Conservation (phyloP, 2,329 filamentous ascomycete genomes). For the Calonectria honghensis region DNA sequence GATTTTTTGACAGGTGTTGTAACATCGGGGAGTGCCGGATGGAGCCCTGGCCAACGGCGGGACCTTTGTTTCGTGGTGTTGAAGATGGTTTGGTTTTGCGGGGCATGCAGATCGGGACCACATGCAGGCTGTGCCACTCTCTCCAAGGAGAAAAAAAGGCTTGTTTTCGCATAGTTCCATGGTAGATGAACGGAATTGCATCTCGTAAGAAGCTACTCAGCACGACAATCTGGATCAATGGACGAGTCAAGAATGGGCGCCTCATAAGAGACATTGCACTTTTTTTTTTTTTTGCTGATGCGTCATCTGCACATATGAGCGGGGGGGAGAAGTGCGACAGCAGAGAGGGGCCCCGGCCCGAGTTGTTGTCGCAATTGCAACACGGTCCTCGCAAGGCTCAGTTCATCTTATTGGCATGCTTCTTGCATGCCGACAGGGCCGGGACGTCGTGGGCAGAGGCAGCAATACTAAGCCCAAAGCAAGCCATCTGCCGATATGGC, state of each 20-base stretch:
- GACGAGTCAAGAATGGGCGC: not conserved
- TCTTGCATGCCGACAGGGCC: not conserved
- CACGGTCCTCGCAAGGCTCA: not conserved
- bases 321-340: slow-evolving; percentile 2
- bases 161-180: slow-evolving; percentile 11
- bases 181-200: not conserved
- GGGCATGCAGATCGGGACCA: slow-evolving; percentile 17
- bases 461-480: slow-evolving; percentile 4
- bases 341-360: not conserved
- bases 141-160: slow-evolving; percentile 21
- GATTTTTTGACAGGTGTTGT: slow-evolving; percentile 2
- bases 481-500: slow-evolving; percentile 6
- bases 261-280: not conserved
- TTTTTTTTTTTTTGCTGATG: not conserved
- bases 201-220: not conserved
- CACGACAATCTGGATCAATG: slow-evolving; percentile 1
- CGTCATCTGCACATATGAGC: slow-evolving; percentile 24
- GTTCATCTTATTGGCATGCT: not conserved
- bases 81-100: slow-evolving; percentile 22
- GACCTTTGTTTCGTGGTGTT: slow-evolving; percentile 26
- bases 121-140: slow-evolving; percentile 8
- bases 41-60: not conserved
- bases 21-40: slow-evolving; percentile 10
- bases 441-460: not conserved
- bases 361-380: not conserved